Evolutionary conservation across 1,139 yeast species (phyloP).

Genomic region (Scheffersomyces segobiensis): DNA sequence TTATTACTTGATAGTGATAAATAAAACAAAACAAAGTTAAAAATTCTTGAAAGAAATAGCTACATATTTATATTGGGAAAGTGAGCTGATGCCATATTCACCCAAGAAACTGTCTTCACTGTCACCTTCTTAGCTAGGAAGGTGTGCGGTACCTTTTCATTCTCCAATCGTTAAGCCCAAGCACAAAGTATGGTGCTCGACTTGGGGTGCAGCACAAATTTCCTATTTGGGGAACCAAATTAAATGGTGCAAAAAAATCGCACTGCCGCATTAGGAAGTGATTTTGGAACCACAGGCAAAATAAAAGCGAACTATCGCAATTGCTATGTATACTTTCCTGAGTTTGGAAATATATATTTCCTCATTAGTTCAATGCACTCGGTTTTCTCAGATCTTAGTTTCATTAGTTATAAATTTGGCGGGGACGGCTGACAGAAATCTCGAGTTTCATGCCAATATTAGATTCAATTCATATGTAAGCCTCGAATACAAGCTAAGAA

Average conservation of each 20-base stretch:
- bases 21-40: conserved; percentile 1
- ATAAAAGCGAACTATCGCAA: background rate
- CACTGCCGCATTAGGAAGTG: background rate
- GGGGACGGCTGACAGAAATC: background rate
- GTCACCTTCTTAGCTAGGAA: conserved; percentile 8
- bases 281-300: background rate
- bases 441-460: background rate
- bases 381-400: background rate
- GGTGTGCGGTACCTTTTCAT: conserved; percentile 2
- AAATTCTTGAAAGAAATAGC: background rate
- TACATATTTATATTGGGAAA: background rate
- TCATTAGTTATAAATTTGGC: background rate
- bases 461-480: background rate
- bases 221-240: conserved; percentile 11
- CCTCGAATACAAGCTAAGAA: background rate
- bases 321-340: background rate
- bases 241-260: background rate
- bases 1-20: conserved; percentile 5
- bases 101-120: background rate
- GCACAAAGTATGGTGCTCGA: conserved; percentile 1
- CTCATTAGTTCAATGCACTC: background rate
- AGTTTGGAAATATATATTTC: background rate
- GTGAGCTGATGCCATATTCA: background rate
- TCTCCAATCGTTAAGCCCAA: conserved; percentile 6
- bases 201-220: conserved; percentile 6